phyloP scores from a whole-genome alignment of 169 alveolate genomes.

The Plasmodium coatneyi region DNA sequence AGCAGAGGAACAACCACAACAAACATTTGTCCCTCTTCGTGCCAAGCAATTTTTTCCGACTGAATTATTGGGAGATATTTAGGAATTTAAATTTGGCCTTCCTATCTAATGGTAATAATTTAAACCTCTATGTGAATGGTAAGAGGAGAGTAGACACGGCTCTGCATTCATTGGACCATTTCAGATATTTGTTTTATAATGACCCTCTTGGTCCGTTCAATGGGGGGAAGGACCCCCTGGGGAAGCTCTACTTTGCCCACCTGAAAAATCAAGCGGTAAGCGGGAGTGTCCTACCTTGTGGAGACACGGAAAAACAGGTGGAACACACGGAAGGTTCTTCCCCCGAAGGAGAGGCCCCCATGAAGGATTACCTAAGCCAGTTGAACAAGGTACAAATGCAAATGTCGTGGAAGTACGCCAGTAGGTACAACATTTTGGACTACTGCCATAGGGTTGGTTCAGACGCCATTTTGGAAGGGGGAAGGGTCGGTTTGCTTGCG shows the following conservation, averaged over 20 bases:
- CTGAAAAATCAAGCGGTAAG: not conserved
- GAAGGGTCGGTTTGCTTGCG: not conserved
- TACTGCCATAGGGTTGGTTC: constrained; percentile 12
- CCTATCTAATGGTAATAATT: constrained; percentile 44
- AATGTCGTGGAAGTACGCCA: not conserved
- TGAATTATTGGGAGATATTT: constrained; percentile 52
- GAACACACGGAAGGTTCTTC: not conserved
- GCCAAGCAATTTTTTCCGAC: constrained; percentile 47
- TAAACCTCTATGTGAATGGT: constrained; percentile 50
- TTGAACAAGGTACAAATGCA: constrained; percentile 13
- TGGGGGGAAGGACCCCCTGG: not conserved
- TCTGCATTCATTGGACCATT: not conserved
- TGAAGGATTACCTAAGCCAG: not conserved
- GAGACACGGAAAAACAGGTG: not conserved
- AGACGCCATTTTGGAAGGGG: not conserved
- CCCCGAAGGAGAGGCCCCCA: not conserved
- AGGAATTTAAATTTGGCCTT: constrained; percentile 50
- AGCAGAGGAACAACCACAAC: constrained; percentile 68
- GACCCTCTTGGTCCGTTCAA: not conserved
- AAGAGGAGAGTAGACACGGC: constrained; percentile 8
- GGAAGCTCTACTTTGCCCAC: not conserved
- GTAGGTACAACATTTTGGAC: constrained; percentile 23
- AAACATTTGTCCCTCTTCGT: constrained; percentile 51
- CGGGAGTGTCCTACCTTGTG: not conserved
- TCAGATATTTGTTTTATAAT: constrained; percentile 3